Evolutionary conservation across 371 early-diverging fungal genomes (phyloP).

Genomic region (Saksenaea oblongispora): DNA sequence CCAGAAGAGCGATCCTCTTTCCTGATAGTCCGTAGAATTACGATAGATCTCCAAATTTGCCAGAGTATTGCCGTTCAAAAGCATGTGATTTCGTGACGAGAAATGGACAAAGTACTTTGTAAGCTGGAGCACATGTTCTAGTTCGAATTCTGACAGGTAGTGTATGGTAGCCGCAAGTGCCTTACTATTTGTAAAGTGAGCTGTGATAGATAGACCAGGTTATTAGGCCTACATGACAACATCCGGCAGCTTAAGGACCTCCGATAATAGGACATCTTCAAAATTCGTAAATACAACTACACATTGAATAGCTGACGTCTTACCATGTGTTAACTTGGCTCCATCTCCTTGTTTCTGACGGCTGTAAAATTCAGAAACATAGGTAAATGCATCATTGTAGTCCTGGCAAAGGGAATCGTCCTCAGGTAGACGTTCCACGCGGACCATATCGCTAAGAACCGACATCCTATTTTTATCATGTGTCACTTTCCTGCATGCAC

Average conservation of each 20-base stretch:
- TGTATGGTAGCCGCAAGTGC: constrained; percentile 58
- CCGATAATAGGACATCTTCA: constrained; percentile 13
- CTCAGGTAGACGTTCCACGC: constrained; percentile 61
- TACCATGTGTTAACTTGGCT: constrained; percentile 5
- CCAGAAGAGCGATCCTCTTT: constrained; percentile 63
- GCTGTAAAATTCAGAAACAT: constrained; percentile 58
- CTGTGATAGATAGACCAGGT: not conserved
- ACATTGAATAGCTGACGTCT: not conserved
- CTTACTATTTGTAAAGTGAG: constrained; percentile 23
- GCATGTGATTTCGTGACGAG: constrained; percentile 68
- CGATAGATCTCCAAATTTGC: constrained; percentile 76
- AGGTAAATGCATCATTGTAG: constrained; percentile 49
- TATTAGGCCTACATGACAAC: constrained; percentile 30
- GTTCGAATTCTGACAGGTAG: constrained; percentile 66
- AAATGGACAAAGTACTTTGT: constrained; percentile 71
- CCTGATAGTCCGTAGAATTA: constrained; percentile 55
- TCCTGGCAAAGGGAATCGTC: constrained; percentile 40
- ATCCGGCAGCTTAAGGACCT: constrained; percentile 32
- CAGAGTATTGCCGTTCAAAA: constrained; percentile 75
- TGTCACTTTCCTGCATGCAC: not conserved
- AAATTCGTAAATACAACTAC: not conserved
- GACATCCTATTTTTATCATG: constrained; percentile 10
- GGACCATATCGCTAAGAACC: constrained; percentile 37
- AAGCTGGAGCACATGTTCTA: constrained; percentile 55
- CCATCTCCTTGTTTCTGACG: constrained; percentile 13